Percentiles rank a stretch among this genome's conserved stretches.
Conservation (phyloP, 805 yeast genomes). For the Candida easanensis region DNA sequence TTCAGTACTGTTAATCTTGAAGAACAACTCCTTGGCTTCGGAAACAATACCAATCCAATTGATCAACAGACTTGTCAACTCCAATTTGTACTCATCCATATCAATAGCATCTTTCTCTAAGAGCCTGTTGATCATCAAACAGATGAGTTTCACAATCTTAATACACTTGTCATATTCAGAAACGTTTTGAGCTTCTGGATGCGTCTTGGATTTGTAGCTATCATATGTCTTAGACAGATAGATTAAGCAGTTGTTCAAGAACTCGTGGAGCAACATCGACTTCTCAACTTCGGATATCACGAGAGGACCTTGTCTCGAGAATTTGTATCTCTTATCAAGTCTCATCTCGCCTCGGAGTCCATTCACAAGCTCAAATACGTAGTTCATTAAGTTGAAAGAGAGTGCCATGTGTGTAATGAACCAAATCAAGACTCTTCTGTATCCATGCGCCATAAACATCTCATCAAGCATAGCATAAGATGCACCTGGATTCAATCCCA, state of each 20-base stretch:
- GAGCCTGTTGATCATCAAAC: conserved; percentile 59
- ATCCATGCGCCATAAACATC: conserved; percentile 65
- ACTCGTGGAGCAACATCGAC: conserved; percentile 68
- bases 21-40: conserved; percentile 60
- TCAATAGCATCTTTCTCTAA: conserved; percentile 43
- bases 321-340: conserved; percentile 29
- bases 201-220: conserved; percentile 14
- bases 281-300: conserved; percentile 56
- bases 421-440: conserved; percentile 64
- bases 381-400: conserved; percentile 54
- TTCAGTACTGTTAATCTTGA: conserved; percentile 30
- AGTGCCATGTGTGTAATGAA: conserved; percentile 60
- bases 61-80: conserved; percentile 56
- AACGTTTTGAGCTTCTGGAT: conserved; percentile 20
- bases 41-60: conserved; percentile 64
- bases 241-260: conserved; percentile 53
- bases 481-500: conserved; percentile 49
- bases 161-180: conserved; percentile 29
- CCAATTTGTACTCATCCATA: conserved; percentile 53
- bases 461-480: conserved; percentile 64
- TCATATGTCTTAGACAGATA: conserved; percentile 37
- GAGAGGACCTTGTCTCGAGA: conserved; percentile 57
- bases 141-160: conserved; percentile 49
- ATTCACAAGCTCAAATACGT: conserved; percentile 57
- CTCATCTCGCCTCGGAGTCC: conserved; percentile 51